A percentile compares a stretch with the other conserved stretches of the same genome.
Evolutionary conservation across 1,284 basidiomycete genomes (phyloP).

Genomic region (Moniliella sp.): DNA sequence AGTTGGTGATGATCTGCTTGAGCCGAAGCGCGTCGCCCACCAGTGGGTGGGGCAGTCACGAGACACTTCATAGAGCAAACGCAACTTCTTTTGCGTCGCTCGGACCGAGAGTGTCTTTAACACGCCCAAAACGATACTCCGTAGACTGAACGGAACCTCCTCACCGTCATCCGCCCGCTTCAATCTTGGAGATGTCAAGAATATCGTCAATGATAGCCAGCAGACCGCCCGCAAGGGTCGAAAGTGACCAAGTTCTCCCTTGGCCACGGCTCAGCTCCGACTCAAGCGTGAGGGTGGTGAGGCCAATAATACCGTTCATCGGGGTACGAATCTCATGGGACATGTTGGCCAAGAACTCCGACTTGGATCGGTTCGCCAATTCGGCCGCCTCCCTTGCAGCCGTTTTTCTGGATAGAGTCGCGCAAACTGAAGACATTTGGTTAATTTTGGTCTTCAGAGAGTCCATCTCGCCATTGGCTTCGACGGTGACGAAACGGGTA

Average conservation of each 20-base stretch:
- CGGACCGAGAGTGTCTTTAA: slow-evolving; percentile 29
- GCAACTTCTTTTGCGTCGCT: slow-evolving; percentile 32
- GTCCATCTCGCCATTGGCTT: slow-evolving; percentile 96
- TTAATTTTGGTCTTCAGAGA: slow-evolving; percentile 96
- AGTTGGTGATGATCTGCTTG: slow-evolving; percentile 33
- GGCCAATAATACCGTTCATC: slow-evolving; percentile 28
- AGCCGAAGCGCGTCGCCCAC: slow-evolving; percentile 22
- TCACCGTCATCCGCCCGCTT: slow-evolving; percentile 36
- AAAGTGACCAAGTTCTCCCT: too few relatives aligned
- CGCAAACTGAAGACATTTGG: slow-evolving; percentile 93
- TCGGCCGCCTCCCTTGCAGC: slow-evolving; percentile 38
- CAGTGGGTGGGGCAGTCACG: too few relatives aligned
- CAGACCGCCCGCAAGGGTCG: too few relatives aligned
- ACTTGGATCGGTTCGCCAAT: slow-evolving; percentile 40
- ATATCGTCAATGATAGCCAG: slow-evolving; percentile 38
- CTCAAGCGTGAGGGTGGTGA: slow-evolving; percentile 1
- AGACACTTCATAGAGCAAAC: too few relatives aligned
- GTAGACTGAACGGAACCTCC: slow-evolving; percentile 35
- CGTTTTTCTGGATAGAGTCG: slow-evolving; percentile 75
- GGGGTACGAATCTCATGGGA: slow-evolving; percentile 38
- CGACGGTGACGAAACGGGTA: slow-evolving; percentile 94
- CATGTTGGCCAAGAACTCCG: slow-evolving; percentile 34
- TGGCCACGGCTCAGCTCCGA: not conserved
- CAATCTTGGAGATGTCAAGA: slow-evolving; percentile 37
- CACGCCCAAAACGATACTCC: slow-evolving; percentile 29